These are phyloP conservation scores for Venturia nashicola DNA, from an alignment of 2,329 filamentous ascomycete species.

Conservation along the genomic window DNA sequence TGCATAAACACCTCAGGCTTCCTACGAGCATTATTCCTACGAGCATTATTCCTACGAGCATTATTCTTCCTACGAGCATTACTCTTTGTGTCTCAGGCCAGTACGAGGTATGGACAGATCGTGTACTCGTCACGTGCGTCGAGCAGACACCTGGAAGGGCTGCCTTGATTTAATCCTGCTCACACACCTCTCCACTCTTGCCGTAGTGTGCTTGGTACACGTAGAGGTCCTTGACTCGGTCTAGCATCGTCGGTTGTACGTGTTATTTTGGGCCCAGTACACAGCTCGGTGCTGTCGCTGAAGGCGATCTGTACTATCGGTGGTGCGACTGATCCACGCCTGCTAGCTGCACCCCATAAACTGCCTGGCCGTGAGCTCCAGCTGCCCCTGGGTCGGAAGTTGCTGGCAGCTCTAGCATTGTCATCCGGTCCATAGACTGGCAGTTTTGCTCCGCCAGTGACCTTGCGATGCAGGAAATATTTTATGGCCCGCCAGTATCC, in stretches of 20 bases:
- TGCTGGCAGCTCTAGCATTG: background rate
- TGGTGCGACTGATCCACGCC: background rate
- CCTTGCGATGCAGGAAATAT: slow-evolving; percentile 2
- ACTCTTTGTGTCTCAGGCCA: no score
- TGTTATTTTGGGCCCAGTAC: background rate
- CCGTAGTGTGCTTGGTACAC: background rate
- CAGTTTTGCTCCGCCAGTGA: background rate
- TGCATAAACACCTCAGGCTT: background rate
- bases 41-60: no score
- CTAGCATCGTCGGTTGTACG: background rate
- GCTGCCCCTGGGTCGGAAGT: background rate
- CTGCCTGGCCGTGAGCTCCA: background rate
- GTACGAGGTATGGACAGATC: no score
- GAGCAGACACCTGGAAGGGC: background rate
- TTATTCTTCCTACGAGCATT: no score
- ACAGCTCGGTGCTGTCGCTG: background rate
- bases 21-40: no score
- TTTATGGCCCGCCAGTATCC: slow-evolving; percentile 7
- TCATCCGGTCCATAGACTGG: background rate
- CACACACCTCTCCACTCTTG: slow-evolving; percentile 2
- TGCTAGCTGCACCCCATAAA: slow-evolving; percentile 6
- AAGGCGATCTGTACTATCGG: background rate
- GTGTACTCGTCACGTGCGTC: background rate
- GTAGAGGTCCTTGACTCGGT: background rate
- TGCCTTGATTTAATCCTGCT: background rate